Base-by-base conservation (phyloP, 73 alveolate genomes). In the Urostyla sp. region DNA sequence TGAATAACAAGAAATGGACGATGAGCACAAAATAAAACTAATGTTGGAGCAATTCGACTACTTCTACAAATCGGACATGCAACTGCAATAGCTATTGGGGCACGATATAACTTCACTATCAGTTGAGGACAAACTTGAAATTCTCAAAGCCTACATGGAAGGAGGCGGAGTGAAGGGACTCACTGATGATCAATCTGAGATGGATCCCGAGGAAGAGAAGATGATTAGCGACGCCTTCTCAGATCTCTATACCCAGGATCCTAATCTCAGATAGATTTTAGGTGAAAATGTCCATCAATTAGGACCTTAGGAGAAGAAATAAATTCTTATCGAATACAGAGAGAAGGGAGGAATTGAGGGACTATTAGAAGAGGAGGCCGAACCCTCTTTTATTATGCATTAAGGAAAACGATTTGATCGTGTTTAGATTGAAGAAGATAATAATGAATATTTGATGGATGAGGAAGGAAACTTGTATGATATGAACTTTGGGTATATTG, bases 381-480 rank as follows among this genome's bases (percentile, higher is more conserved):
- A 83, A 27, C 83, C 66, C 66, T 46, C 72, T 58, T 75, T 67
- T 44, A 55, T 83, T 37, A 77, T 45, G 26, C 87, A 83, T 8
- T 76, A 83, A 24, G 92, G 92, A 60, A 37, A 43, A 83, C 37
- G 44, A 20, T 66, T 43, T 46, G 44, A 66, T 73, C 51, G 69
- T 52, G 81, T 84, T n/a, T 82, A 84, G 49, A 84, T 84, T 43
- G 92, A 84, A 56, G 92, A 87, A 8, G 92, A 84, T 24, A 87
- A 61, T 13, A 57, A 74, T 21, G 92, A 84, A 54, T 84, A 26
- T 43, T 83, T 84, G 24, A 84, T 84, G 92, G 92, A 84, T 67
- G 60, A 28, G 30, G 87, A 36, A 16, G 92, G 92, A 28, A 73
- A 84, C 31, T 73, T 84, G 13, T 84, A 73, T 43, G 83, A 84